Conservation (phyloP, 306 rosid genomes). For the Corylus avellana region DNA sequence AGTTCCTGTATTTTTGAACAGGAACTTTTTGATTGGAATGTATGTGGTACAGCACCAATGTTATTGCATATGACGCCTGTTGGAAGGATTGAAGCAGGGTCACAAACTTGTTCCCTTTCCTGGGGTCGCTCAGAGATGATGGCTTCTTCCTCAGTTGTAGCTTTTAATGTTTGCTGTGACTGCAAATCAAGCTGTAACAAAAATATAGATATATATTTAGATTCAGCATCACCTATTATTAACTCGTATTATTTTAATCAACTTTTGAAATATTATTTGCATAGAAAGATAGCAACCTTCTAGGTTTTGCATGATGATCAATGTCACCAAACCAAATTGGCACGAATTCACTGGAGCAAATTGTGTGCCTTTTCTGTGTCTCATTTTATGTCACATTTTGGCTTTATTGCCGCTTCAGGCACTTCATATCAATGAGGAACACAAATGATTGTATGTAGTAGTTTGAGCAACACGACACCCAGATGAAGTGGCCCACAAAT, state of each 20-base stretch:
- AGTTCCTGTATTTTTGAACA: conserved; percentile 41
- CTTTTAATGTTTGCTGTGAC: conserved; percentile 34
- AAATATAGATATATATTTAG: conserved; percentile 24
- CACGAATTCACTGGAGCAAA: no score
- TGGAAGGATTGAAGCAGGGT: conserved; percentile 17
- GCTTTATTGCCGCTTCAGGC: no score
- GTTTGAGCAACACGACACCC: no score
- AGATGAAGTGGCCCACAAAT: no score
- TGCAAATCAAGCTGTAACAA: conserved; percentile 58
- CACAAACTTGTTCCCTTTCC: conserved; percentile 25
- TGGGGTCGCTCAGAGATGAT: conserved; percentile 23
- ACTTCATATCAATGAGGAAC: no score
- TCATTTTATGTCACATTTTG: background rate
- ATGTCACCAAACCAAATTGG: no score
- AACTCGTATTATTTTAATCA: background rate
- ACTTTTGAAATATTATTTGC: background rate
- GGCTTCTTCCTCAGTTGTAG: conserved; percentile 26
- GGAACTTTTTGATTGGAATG: conserved; percentile 21
- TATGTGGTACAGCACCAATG: conserved; percentile 17
- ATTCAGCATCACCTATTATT: conserved; percentile 3
- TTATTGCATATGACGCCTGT: conserved; percentile 18
- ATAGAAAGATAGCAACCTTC: background rate
- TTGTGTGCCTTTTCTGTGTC: background rate
- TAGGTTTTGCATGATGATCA: no score
- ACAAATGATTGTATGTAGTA: no score